phyloP scores from a whole-genome alignment of 2,329 filamentous ascomycete genomes.

The Colletotrichum trifolii region DNA sequence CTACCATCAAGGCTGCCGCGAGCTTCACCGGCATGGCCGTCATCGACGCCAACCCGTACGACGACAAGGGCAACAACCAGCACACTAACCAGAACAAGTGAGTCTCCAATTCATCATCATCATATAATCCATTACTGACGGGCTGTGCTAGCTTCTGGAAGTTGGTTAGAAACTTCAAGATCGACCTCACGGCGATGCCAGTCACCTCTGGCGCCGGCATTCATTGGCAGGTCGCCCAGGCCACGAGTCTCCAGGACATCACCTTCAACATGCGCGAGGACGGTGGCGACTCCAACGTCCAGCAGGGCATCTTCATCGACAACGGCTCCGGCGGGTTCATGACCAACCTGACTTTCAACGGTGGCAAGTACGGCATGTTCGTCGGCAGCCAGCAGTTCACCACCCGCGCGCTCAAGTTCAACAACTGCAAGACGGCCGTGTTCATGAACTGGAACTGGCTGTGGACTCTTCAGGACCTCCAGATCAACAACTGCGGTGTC shows the following conservation, averaged over 20 bases:
- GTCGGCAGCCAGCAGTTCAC: conserved; percentile 91
- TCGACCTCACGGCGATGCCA: conserved; percentile 77
- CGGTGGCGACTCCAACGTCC: conserved; percentile 70
- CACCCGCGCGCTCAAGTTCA: conserved; percentile 86
- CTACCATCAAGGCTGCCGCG: conserved; percentile 78
- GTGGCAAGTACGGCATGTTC: conserved; percentile 81
- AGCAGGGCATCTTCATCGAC: conserved; percentile 86
- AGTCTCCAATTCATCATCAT: fast-evolving
- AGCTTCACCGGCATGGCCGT: conserved; percentile 87
- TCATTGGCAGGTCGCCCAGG: conserved; percentile 89
- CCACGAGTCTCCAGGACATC: conserved; percentile 83
- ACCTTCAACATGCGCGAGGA: conserved; percentile 82
- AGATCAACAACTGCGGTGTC: conserved; percentile 78
- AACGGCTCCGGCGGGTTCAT: conserved; percentile 88
- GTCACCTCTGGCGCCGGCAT: conserved; percentile 73
- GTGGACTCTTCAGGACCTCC: conserved; percentile 82
- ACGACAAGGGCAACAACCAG: conserved; percentile 74
- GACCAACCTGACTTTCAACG: conserved; percentile 85
- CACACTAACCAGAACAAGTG: conserved; percentile 76
- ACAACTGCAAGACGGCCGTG: conserved; percentile 83
- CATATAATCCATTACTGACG: conserved; percentile 46
- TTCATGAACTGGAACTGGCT: conserved; percentile 95
- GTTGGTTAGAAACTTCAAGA: conserved; percentile 83
- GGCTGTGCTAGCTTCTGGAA: conserved; percentile 71
- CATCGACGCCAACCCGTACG: conserved; percentile 90